Evolutionary conservation across 1,139 yeast species (phyloP).

Genomic region (Yamadazyma blattariae): DNA sequence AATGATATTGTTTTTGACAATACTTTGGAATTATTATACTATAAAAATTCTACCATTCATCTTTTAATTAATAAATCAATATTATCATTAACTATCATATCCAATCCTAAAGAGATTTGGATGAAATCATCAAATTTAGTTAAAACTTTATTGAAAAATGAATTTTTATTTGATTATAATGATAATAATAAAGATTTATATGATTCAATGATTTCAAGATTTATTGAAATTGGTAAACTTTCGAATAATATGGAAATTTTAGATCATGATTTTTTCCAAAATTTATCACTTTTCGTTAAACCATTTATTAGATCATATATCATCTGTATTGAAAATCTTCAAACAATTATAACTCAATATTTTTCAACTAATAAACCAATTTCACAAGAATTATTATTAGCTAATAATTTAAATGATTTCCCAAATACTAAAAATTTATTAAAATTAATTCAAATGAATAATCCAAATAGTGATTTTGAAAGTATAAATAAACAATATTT

Average conservation of each 20-base stretch:
- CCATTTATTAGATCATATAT: constrained; percentile 42
- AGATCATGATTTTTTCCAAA: constrained; percentile 23
- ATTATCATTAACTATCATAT: constrained; percentile 28
- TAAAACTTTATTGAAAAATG: constrained; percentile 41
- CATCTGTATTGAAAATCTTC: constrained; percentile 29
- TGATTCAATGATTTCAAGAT: constrained; percentile 27
- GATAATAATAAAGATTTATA: constrained; percentile 30
- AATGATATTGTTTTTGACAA: constrained; percentile 28
- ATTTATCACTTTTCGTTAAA: constrained; percentile 29
- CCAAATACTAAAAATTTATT: constrained; percentile 42
- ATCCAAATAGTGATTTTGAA: constrained; percentile 23
- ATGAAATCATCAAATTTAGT: constrained; percentile 32
- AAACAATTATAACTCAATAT: constrained; percentile 10
- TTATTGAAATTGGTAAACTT: constrained; percentile 18
- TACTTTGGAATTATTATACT: constrained; percentile 42
- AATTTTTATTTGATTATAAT: constrained; percentile 45
- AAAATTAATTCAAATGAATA: constrained; percentile 25
- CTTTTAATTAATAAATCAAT: constrained; percentile 38
- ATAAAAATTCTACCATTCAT: constrained; percentile 43
- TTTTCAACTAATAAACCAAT: constrained; percentile 9
- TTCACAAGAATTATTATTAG: constrained; percentile 17
- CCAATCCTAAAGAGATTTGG: constrained; percentile 17
- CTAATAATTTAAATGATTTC: constrained; percentile 23
- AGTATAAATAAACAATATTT: constrained; percentile 44
- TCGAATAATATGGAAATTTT: constrained; percentile 21